Evolutionary conservation across 768 basidiomycete genomes (phyloP), one percentile per base, ranked within the genome.

Genomic region (Boletus pseudo-olivaceus): DNA sequence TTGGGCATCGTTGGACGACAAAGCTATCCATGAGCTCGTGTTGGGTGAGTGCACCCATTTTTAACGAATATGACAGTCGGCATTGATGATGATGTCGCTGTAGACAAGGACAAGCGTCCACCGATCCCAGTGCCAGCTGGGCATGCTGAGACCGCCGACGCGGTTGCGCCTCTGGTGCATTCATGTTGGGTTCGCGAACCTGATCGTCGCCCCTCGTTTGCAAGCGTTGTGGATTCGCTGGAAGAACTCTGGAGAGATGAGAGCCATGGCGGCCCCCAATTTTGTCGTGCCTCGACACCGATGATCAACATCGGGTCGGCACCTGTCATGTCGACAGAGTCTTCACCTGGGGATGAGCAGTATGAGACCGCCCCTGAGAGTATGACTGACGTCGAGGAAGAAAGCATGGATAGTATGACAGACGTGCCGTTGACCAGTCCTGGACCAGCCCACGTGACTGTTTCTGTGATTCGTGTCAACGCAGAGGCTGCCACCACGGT

Each of bases 151-250:
- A 61, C 72, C 7, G 64, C 71, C 43, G 64, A 65, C 9, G 63
- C 73, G 2, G 65, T 65, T 1, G 67, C 76, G 39, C 72, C 73
- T 60, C 70, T 87, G 44, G 69, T 91, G 23, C 68, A 71, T 11
- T 39, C 62, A 4, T 85, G 83, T 58, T 91, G 88, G 88, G 68
- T 76, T 42, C 72, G 69, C 2, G 74, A 82, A 47, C 81, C 85
- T 1, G 59, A 63, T 7, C 54, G 61, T n/a, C 78, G 88, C 0
- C 82, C 83, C 4, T 55, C 75, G 0, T 90, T 90, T 61, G 65
- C 73, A 17, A 61, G 70, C 27, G 72, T 87, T 27, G 78, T 78
- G 2, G 56, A 63, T 7, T 75, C 75, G 14, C 59, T 88, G 49
- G 75, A 78, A 61, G 68, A 63, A 29, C 62, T 84, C 32, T 75